Conservation (phyloP, 1,284 basidiomycete species). For the Phenoliferia sp. region DNA sequence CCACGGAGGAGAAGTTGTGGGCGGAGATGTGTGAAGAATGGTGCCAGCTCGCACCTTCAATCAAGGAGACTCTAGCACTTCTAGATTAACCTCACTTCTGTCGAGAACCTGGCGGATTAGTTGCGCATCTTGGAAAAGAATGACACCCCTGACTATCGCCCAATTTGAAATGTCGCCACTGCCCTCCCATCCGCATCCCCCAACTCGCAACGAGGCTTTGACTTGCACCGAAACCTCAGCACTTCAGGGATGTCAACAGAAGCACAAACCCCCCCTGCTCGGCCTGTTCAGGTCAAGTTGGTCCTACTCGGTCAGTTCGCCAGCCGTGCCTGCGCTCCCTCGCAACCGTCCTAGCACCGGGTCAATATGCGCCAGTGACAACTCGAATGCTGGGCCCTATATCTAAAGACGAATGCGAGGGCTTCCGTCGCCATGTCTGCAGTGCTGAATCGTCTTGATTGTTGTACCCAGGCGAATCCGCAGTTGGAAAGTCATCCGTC, state of each 20-base stretch:
- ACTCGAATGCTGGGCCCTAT: too few species aligned
- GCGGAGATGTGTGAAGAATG: too few species aligned
- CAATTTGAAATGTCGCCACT: too few species aligned
- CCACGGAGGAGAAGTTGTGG: too few species aligned
- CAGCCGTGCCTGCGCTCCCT: background rate
- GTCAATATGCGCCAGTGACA: background rate
- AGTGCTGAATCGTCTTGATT: background rate
- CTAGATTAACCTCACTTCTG: too few species aligned
- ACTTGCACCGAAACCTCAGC: background rate
- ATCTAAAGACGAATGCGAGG: too few species aligned
- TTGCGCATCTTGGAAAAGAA: too few species aligned
- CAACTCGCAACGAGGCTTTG: background rate
- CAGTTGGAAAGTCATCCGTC: constrained; percentile 98
- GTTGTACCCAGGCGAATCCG: constrained; percentile 70
- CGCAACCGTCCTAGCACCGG: background rate
- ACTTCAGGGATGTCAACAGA: background rate
- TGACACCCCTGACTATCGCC: too few species aligned
- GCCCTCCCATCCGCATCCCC: background rate
- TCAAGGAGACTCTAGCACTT: too few species aligned
- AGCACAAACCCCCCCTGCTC: constrained; percentile 2
- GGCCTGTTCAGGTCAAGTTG: constrained; percentile 72
- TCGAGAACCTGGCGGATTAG: too few species aligned
- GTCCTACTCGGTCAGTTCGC: constrained; percentile 57
- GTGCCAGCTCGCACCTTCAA: too few species aligned
- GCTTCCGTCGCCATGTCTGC: too few species aligned